Conservation (phyloP, 148 eudicot species). For the Rhododendron ovatum region DNA sequence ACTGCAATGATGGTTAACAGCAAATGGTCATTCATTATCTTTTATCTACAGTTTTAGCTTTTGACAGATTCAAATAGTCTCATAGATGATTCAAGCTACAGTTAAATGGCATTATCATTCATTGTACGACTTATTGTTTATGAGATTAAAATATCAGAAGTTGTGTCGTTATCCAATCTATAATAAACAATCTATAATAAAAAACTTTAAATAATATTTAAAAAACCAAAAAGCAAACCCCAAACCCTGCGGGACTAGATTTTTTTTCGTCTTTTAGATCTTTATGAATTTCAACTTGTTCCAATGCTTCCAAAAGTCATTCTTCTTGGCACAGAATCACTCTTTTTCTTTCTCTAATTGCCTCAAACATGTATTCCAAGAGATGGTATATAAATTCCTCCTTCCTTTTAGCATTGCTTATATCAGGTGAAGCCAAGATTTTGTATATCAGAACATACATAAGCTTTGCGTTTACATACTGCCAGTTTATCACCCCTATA, state of each 20-base stretch:
- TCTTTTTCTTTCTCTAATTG: neutral
- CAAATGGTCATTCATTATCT: neutral
- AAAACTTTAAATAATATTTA: too few species aligned
- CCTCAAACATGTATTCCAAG: neutral
- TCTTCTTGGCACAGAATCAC: neutral
- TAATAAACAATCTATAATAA: too few species aligned
- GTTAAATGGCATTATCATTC: conserved; percentile 1
- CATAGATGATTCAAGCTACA: neutral
- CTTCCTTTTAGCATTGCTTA: neutral
- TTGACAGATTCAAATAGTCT: neutral
- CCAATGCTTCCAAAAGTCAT: conserved; percentile 1
- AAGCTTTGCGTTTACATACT: neutral
- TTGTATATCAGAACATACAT: neutral
- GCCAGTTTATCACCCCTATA: neutral
- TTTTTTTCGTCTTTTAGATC: neutral
- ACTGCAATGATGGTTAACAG: neutral
- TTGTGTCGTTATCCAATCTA: neutral
- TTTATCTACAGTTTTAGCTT: neutral
- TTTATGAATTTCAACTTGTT: conserved; percentile 2
- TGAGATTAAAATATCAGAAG: neutral
- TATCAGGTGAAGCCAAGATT: neutral
- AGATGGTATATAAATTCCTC: neutral
- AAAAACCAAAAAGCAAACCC: too few species aligned
- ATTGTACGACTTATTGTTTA: neutral
- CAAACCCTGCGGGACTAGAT: too few species aligned